Percentiles rank a stretch among this genome's conserved stretches.
phyloP scores from a whole-genome alignment of 192 early-diverging fungal genomes.

The Coemansia sp. region DNA sequence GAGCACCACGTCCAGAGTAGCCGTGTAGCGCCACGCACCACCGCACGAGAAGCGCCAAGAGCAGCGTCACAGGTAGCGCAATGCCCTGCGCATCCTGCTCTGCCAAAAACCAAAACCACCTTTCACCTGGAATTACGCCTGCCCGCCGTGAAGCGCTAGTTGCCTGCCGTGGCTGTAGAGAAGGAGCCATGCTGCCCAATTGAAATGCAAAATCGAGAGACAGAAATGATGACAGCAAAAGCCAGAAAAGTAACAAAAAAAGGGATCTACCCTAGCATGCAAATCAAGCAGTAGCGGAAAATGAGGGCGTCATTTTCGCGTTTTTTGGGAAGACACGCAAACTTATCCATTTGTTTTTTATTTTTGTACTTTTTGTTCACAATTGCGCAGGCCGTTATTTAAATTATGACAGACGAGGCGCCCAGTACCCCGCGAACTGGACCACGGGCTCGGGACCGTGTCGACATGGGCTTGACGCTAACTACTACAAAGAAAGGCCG shows the following conservation, averaged over 20 bases:
- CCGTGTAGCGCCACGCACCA: slow-evolving; percentile 64
- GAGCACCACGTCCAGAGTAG: slow-evolving; percentile 70
- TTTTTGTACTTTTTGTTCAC: not conserved
- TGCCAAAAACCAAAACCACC: slow-evolving; percentile 42
- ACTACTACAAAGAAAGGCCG: slow-evolving; percentile 31
- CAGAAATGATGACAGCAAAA: not conserved
- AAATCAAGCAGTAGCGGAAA: slow-evolving; percentile 1
- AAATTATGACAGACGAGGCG: slow-evolving; percentile 9
- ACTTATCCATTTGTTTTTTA: not conserved
- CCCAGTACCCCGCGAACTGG: slow-evolving; percentile 21
- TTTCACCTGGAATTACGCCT: slow-evolving; percentile 19
- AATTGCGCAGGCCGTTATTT: not conserved
- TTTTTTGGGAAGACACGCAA: not conserved
- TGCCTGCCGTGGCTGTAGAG: not conserved
- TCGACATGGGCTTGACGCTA: slow-evolving; percentile 48
- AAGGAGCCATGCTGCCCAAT: slow-evolving; percentile 6
- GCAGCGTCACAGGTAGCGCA: slow-evolving; percentile 36
- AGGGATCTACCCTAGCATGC: not conserved
- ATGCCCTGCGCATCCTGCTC: slow-evolving; percentile 23
- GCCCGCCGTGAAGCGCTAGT: not conserved
- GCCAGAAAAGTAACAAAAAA: not conserved
- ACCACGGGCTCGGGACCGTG: slow-evolving; percentile 15
- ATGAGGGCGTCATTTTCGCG: slow-evolving; percentile 5
- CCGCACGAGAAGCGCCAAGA: slow-evolving; percentile 60
- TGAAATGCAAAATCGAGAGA: slow-evolving; percentile 1